Evolutionary conservation across 176 grass and related monocot genomes (phyloP).

Genomic region (Hsuehochloa calcarea): DNA sequence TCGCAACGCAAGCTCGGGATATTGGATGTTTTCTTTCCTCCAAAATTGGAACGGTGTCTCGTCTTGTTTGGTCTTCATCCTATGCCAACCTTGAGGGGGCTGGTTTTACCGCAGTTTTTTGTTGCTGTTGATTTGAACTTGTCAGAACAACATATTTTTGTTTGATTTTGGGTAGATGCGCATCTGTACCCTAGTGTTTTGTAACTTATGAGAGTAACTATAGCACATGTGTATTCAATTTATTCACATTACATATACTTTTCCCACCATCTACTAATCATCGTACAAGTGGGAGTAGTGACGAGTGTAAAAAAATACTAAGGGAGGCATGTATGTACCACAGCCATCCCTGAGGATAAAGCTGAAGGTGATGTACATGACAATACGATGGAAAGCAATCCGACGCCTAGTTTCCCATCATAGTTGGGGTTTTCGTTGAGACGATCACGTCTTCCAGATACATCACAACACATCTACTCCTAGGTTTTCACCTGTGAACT

Average conservation of each 20-base stretch:
- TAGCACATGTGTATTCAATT: background rate
- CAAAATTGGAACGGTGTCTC: no score
- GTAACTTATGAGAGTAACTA: background rate
- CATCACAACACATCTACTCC: background rate
- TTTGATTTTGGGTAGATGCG: background rate
- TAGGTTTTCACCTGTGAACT: background rate
- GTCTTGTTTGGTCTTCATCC: no score
- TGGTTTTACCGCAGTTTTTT: background rate
- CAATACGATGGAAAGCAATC: background rate
- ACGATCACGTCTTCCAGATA: background rate
- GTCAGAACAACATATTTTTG: background rate
- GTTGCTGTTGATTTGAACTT: background rate
- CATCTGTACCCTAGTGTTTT: background rate
- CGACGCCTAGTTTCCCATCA: background rate
- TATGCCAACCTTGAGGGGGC: no score
- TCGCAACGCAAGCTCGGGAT: no score
- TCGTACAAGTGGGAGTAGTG: background rate
- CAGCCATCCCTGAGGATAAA: background rate
- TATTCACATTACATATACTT: no score
- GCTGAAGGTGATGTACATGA: background rate
- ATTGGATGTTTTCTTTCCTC: no score
- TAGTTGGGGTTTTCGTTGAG: background rate
- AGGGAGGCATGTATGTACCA: background rate
- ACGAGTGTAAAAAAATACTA: background rate
- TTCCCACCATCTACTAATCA: background rate